phyloP scores from a whole-genome alignment of 108 stramenopile species.

The Pseudonitzschia pungens region DNA sequence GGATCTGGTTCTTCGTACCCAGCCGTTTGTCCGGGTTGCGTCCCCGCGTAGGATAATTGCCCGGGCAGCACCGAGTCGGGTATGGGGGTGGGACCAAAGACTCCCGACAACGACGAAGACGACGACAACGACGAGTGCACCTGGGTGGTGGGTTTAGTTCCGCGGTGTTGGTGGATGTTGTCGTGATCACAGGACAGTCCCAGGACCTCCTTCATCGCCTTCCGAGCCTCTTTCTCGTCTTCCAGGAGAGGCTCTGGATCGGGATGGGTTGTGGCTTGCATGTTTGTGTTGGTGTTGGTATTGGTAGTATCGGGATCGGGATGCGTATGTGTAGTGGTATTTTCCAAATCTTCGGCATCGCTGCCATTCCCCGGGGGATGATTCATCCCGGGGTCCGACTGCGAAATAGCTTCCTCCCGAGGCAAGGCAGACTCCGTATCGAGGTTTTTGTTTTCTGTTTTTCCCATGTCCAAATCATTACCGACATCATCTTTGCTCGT shows the following conservation, averaged over 20 bases:
- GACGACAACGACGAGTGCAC: neutral
- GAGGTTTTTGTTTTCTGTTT: too few species aligned
- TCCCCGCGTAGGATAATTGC: constrained; percentile 69
- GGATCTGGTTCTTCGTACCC: constrained; percentile 32
- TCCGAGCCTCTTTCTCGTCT: constrained; percentile 15
- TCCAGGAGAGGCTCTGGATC: constrained; percentile 13
- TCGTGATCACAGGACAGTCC: constrained; percentile 14
- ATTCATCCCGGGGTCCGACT: neutral
- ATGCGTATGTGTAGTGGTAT: too few species aligned
- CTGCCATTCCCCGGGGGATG: neutral
- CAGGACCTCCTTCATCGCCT: constrained; percentile 27
- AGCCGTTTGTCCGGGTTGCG: constrained; percentile 57
- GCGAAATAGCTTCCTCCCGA: neutral
- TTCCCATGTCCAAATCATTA: too few species aligned
- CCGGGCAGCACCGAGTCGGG: constrained; percentile 31
- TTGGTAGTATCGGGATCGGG: neutral
- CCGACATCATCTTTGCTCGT: too few species aligned
- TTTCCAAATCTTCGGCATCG: neutral
- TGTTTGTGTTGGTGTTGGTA: neutral
- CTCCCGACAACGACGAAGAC: neutral
- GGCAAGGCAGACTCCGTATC: neutral
- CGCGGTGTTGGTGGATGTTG: neutral
- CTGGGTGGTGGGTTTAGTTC: too few species aligned
- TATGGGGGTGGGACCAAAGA: constrained; percentile 13
- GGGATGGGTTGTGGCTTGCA: neutral